These are phyloP conservation scores for Beauveria pseudobassiana DNA, from an alignment of 2,329 filamentous ascomycete species.

Conservation along the genomic window DNA sequence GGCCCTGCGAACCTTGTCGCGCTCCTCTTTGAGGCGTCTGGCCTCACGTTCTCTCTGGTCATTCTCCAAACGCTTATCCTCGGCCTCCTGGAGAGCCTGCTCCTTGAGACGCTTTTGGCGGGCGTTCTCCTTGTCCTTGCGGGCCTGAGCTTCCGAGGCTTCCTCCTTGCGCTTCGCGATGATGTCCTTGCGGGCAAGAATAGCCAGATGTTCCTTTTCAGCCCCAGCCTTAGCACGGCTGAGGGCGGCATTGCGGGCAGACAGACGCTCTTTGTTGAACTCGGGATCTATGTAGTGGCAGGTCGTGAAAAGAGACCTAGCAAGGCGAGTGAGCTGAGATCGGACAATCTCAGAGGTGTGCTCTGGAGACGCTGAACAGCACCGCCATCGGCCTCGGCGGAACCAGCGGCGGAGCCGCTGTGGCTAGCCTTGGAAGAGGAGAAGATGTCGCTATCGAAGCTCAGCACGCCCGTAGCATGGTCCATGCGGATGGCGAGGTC, in stretches of 20 bases:
- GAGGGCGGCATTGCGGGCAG: constrained; percentile 72
- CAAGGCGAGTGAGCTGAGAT: constrained; percentile 84
- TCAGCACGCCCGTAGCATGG: constrained; percentile 88
- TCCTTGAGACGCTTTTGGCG: constrained; percentile 79
- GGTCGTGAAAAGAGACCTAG: constrained; percentile 84
- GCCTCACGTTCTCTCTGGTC: constrained; percentile 88
- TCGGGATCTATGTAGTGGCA: constrained; percentile 92
- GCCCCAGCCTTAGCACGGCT: constrained; percentile 77
- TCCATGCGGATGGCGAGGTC: constrained; percentile 94
- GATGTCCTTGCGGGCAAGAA: constrained; percentile 75
- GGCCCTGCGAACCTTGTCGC: constrained; percentile 82
- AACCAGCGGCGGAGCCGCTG: constrained; percentile 74
- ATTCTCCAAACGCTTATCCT: constrained; percentile 80
- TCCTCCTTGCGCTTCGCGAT: constrained; percentile 98
- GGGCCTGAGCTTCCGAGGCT: constrained; percentile 79
- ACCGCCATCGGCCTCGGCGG: constrained; percentile 75
- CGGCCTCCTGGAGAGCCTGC: constrained; percentile 82
- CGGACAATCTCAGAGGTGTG: constrained; percentile 95
- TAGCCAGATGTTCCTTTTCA: constrained; percentile 85
- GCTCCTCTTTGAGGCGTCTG: constrained; percentile 77
- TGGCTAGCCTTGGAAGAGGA: constrained; percentile 91
- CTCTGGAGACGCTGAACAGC: constrained; percentile 93
- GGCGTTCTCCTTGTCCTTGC: constrained; percentile 87
- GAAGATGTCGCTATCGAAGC: constrained; percentile 97
- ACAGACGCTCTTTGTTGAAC: constrained; percentile 74